A percentile compares a stretch with the other conserved stretches of the same genome.
phyloP scores from a whole-genome alignment of 208 protist genomes.

The Leishmania tarentolae region DNA sequence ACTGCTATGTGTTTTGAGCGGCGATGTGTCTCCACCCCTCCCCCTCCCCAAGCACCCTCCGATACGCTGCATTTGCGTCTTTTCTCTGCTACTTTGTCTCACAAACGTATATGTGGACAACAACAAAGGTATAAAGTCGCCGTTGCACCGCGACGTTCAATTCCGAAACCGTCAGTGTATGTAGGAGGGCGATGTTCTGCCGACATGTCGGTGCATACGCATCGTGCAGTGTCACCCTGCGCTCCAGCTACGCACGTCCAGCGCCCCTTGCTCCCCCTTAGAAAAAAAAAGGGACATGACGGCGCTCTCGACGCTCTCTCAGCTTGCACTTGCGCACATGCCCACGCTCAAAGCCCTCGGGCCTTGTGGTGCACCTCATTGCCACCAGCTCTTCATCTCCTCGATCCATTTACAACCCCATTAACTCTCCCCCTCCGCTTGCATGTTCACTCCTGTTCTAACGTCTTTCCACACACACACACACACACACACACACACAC shows the following conservation, averaged over 20 bases:
- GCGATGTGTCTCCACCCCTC: background rate
- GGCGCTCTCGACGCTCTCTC: background rate
- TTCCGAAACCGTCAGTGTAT: background rate
- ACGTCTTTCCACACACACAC: background rate
- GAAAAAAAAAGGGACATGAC: background rate
- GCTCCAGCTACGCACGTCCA: background rate
- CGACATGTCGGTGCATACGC: background rate
- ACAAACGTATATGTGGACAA: background rate
- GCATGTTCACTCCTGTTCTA: background rate
- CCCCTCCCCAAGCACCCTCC: background rate
- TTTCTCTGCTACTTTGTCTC: background rate
- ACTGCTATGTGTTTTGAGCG: background rate
- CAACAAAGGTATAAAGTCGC: background rate
- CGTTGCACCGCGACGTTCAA: background rate
- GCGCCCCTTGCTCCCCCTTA: background rate
- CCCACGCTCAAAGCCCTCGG: background rate
- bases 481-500: too few relatives aligned
- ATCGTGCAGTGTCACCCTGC: background rate
- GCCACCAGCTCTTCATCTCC: background rate
- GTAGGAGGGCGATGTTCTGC: background rate
- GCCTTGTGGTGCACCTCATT: background rate
- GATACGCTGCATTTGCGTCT: background rate
- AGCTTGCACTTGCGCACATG: background rate
- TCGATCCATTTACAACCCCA: background rate
- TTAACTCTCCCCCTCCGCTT: background rate